Conservation (phyloP, 257 asterid species). For the Penstemon barbatus region DNA sequence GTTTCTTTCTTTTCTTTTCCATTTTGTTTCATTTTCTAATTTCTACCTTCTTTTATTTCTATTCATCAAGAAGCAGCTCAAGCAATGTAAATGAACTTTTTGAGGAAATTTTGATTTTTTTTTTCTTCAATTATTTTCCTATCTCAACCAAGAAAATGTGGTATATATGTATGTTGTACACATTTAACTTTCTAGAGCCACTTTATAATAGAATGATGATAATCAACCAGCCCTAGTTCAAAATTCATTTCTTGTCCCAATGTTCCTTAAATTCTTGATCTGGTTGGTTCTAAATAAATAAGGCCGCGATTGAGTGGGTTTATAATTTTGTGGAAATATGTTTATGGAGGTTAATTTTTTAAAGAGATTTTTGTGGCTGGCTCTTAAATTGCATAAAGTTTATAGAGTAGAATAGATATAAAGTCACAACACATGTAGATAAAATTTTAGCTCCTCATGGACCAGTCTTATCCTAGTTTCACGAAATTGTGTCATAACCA, state of each 20-base stretch:
- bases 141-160: constrained; percentile 28
- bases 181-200: constrained; percentile 20
- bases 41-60: neutral
- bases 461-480: no score
- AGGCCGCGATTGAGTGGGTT: neutral
- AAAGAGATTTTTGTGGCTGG: no score
- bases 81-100: constrained; percentile 56
- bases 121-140: constrained; percentile 17
- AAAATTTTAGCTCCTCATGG: no score
- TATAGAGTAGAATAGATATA: no score
- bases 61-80: constrained; percentile 33
- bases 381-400: no score
- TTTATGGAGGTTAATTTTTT: neutral
- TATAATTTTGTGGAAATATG: neutral
- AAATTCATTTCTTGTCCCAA: constrained; percentile 23
- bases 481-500: no score
- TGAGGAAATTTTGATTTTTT: constrained; percentile 34
- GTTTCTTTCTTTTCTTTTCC: neutral
- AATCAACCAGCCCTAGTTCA: constrained; percentile 26
- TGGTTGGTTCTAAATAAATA: neutral
- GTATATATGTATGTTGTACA: neutral
- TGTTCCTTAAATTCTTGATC: constrained; percentile 24
- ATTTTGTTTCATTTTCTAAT: neutral
- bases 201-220: constrained; percentile 32
- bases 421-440: no score